Evolutionary conservation across 352 stramenopile species (phyloP).

Genomic region (Phytophthora cryptogea): DNA sequence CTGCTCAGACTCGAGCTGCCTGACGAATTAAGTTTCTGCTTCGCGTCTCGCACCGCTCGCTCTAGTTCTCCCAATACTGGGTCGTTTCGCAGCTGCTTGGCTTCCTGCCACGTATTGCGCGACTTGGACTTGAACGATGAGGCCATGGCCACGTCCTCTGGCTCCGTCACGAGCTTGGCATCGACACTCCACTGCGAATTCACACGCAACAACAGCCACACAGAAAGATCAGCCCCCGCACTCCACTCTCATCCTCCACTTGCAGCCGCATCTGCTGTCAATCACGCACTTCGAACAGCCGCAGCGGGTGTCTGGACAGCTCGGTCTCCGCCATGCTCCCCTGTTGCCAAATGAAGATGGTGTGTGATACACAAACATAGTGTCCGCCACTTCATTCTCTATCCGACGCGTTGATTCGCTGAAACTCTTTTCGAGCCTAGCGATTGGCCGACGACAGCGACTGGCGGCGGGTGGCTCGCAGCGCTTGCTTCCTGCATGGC

Average conservation of each 20-base stretch:
- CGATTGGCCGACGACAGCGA: conserved; percentile 32
- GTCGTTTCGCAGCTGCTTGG: conserved; percentile 51
- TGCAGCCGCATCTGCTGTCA: background rate
- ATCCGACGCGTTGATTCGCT: conserved; percentile 16
- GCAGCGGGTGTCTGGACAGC: conserved; percentile 24
- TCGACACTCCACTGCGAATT: conserved; percentile 4
- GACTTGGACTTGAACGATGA: conserved; percentile 56
- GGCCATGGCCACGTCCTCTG: conserved; percentile 47
- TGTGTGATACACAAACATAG: background rate
- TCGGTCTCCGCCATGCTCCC: conserved; percentile 11
- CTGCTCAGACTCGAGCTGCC: conserved; percentile 12
- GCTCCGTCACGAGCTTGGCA: conserved; percentile 21
- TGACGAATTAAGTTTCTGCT: conserved; percentile 25
- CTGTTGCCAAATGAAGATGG: background rate
- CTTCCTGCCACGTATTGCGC: conserved; percentile 41
- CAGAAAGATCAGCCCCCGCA: background rate
- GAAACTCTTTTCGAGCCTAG: conserved; percentile 8
- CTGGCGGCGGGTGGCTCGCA: conserved; percentile 20
- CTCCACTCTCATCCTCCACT: background rate
- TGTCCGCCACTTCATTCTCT: background rate
- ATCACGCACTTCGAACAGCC: conserved; percentile 32
- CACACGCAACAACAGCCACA: conserved; percentile 4
- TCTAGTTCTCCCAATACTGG: conserved; percentile 51
- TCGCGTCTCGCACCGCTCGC: conserved; percentile 12
- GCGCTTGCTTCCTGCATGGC: background rate